Evolutionary conservation across 495 filamentous ascomycete genomes (phyloP).

Genomic region (Tuber calosporum): DNA sequence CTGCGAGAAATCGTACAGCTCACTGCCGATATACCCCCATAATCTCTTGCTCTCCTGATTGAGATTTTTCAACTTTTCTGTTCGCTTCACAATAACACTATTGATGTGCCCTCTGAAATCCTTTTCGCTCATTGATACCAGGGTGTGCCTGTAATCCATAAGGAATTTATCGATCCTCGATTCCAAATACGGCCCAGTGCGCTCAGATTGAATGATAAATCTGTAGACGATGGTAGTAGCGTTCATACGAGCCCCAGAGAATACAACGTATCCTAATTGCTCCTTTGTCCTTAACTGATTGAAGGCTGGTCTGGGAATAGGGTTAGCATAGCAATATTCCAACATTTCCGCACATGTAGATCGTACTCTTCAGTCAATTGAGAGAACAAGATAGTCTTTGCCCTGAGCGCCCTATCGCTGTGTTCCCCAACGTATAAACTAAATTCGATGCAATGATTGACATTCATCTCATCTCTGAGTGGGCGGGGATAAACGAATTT

Average conservation of each 20-base stretch:
- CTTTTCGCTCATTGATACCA: conserved; percentile 69
- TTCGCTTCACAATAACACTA: conserved; percentile 75
- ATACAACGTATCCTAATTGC: conserved; percentile 95
- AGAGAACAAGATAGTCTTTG: conserved; percentile 74
- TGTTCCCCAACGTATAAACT: conserved; percentile 71
- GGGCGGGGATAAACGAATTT: conserved; percentile 75
- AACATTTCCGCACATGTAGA: conserved; percentile 5
- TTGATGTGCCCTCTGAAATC: conserved; percentile 89
- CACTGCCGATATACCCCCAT: conserved; percentile 76
- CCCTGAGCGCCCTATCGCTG: conserved; percentile 57
- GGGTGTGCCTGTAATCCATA: conserved; percentile 52
- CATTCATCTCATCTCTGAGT: conserved; percentile 80
- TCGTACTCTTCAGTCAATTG: conserved; percentile 74
- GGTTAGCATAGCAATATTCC: conserved; percentile 13
- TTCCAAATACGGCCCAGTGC: conserved; percentile 72
- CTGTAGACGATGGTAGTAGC: conserved; percentile 73
- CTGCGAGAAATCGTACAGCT: conserved; percentile 81
- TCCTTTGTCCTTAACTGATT: conserved; percentile 94
- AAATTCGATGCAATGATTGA: conserved; percentile 96
- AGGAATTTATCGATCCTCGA: conserved; percentile 81
- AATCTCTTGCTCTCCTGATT: conserved; percentile 73
- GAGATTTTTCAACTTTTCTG: conserved; percentile 91
- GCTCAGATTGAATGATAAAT: conserved; percentile 91
- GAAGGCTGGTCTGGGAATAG: conserved; percentile 57
- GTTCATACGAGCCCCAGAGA: conserved; percentile 63